Conservation (phyloP, 805 yeast genomes). For the Starmerella cellae region DNA sequence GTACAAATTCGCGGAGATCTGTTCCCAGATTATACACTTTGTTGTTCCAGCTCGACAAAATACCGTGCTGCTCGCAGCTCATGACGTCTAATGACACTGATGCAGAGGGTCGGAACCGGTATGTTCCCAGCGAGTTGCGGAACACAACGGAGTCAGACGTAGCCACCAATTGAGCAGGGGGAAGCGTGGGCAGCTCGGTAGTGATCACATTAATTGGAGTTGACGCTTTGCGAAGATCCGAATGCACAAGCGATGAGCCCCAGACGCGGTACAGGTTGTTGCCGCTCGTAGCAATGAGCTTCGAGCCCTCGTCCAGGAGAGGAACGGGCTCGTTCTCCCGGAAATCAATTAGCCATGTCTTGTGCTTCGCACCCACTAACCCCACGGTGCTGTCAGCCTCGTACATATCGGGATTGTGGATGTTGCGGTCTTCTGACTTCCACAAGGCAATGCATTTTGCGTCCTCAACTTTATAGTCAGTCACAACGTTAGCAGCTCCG, state of each 20-base stretch:
- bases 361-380: constrained; percentile 28
- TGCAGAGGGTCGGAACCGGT: too few relatives aligned
- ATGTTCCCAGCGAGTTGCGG: background rate
- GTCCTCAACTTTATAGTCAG: constrained; percentile 31
- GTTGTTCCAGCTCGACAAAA: background rate
- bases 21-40: background rate
- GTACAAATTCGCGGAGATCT: background rate
- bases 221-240: constrained; percentile 10
- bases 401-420: constrained; percentile 23
- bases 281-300: background rate
- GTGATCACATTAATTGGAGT: too few relatives aligned
- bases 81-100: background rate
- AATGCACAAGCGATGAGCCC: background rate
- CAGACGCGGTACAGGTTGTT: background rate
- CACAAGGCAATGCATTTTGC: constrained; percentile 13
- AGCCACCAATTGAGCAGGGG: too few relatives aligned
- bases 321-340: background rate
- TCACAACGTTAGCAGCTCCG: constrained; percentile 38
- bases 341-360: constrained; percentile 2
- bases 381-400: constrained; percentile 34
- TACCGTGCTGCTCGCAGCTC: background rate
- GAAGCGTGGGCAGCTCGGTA: too few relatives aligned
- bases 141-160: too few relatives aligned
- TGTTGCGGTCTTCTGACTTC: background rate
- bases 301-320: background rate